Conservation (phyloP, 164 flowering plant genomes). For the Berberis thunbergii region DNA sequence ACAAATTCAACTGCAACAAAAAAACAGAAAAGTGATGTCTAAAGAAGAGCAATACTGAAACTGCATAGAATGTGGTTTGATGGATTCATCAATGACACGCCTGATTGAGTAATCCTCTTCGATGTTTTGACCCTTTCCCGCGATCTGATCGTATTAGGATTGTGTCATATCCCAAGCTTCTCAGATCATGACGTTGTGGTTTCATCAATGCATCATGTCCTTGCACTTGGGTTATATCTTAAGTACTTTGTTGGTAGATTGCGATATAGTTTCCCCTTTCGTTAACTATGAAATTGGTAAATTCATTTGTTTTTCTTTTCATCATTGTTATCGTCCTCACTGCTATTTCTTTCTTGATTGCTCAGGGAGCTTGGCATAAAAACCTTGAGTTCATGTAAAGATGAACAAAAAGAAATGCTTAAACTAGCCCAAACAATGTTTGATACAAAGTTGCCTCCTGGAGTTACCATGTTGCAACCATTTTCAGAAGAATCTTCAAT, state of each 20-base stretch:
- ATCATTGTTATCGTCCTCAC: neutral
- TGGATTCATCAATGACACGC: too few relatives aligned
- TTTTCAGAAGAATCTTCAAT: constrained; percentile 84
- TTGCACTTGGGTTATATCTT: too few relatives aligned
- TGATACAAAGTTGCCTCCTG: constrained; percentile 90
- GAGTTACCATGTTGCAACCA: constrained; percentile 68
- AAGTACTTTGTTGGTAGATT: too few relatives aligned
- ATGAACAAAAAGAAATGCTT: constrained; percentile 59
- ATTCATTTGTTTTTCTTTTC: neutral
- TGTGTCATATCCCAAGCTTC: too few relatives aligned
- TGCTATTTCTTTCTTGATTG: neutral
- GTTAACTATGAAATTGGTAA: too few relatives aligned
- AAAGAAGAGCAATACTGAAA: neutral
- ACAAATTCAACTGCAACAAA: neutral
- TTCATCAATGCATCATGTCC: too few relatives aligned
- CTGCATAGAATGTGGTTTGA: too few relatives aligned
- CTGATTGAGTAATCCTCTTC: too few relatives aligned
- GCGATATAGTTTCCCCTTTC: too few relatives aligned
- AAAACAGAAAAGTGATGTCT: neutral
- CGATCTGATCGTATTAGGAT: too few relatives aligned
- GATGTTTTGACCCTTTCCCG: too few relatives aligned
- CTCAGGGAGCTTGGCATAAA: constrained; percentile 82
- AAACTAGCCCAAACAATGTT: constrained; percentile 80
- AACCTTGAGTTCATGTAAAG: constrained; percentile 44
- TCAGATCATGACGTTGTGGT: too few relatives aligned